Evolutionary conservation across 2,329 filamentous ascomycete genomes (phyloP).

Genomic region (Bertia moriformis): DNA sequence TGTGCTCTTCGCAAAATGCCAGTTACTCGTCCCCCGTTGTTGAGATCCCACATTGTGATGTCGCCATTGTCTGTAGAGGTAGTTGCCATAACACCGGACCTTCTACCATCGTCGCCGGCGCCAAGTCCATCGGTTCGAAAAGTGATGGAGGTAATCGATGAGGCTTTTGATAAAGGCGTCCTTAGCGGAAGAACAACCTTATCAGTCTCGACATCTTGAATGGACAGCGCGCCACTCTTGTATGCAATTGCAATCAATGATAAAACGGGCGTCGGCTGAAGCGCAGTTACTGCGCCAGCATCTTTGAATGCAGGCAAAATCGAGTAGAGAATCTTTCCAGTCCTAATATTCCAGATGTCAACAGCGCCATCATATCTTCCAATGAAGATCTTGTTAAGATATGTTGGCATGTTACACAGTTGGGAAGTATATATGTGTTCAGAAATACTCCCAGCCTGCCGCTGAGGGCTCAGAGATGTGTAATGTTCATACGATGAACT

Average conservation of each 20-base stretch:
- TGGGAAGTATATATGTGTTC: conserved; percentile 62
- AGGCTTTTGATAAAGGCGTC: conserved; percentile 48
- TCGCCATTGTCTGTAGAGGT: conserved; percentile 68
- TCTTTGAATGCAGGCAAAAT: conserved; percentile 62
- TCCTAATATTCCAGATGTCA: conserved; percentile 95
- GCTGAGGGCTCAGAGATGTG: conserved; percentile 57
- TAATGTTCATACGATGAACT: conserved; percentile 73
- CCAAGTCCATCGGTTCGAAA: conserved; percentile 84
- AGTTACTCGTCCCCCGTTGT: conserved; percentile 71
- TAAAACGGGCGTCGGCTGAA: conserved; percentile 71
- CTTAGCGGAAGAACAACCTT: conserved; percentile 51
- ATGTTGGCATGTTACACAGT: conserved; percentile 81
- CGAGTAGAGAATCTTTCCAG: conserved; percentile 79
- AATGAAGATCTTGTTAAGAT: conserved; percentile 87
- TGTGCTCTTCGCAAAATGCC: conserved; percentile 81
- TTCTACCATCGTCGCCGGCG: conserved; percentile 72
- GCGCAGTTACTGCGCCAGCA: conserved; percentile 69
- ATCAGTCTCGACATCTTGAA: conserved; percentile 72
- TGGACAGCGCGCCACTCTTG: conserved; percentile 59
- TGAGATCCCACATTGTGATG: conserved; percentile 91
- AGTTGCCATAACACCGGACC: conserved; percentile 87
- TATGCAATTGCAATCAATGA: conserved; percentile 82
- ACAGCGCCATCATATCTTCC: conserved; percentile 77
- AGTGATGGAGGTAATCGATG: conserved; percentile 65
- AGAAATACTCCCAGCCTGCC: conserved; percentile 36